Base-by-base conservation (phyloP, 768 basidiomycete genomes). In the Lactifluus hygrophoroides region DNA sequence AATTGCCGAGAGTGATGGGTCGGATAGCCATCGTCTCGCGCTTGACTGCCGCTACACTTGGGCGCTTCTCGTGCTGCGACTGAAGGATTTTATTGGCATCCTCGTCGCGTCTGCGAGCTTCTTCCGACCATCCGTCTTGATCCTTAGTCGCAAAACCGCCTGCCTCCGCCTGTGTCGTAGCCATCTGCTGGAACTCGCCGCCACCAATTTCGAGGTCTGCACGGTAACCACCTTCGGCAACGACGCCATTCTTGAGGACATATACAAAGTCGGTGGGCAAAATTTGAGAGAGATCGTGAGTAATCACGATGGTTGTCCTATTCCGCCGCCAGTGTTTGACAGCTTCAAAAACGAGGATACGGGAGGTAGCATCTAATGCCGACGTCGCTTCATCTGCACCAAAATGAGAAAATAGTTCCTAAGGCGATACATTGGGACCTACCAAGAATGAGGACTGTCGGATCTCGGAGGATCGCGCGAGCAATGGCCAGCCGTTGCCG, bases 231-330 rank as follows among this genome's bases (percentile, higher is more conserved):
- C 92, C 88, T 68, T 98, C 91, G 47, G 86, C 86, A 30, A 96
- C 82, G 0, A 69, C 65, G 0, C 94, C 95, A 19, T 83, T 77
- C 64, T 84, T 82, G 75, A 98, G 84, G 3, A 97, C 89, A 68
- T 98, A 96, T 13, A 96, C 90, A 63, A 96, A 97, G 70, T 97
- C 94, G 14, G 75, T 70, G 0, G 73, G 52, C 21, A 72, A 71
- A 62, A 99, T 88, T 64, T 94, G 90, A 1, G 86, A 85, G 17
- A 98, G 82, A 65, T 98, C 96, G 71, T 98, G 95, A 0, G 95
- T 97, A 69, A 97, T 96, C 61, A 94, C 86, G 68, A 94, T 85
- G 6, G 91, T 96, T 5, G 91, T 97, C 65, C 82, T 84, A 73
- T 88, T 86, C 16, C 69, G 67, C 7, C 90, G 77, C 87, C 88